Conservation (phyloP, 768 basidiomycete species). For the Pleurotus djamor region DNA sequence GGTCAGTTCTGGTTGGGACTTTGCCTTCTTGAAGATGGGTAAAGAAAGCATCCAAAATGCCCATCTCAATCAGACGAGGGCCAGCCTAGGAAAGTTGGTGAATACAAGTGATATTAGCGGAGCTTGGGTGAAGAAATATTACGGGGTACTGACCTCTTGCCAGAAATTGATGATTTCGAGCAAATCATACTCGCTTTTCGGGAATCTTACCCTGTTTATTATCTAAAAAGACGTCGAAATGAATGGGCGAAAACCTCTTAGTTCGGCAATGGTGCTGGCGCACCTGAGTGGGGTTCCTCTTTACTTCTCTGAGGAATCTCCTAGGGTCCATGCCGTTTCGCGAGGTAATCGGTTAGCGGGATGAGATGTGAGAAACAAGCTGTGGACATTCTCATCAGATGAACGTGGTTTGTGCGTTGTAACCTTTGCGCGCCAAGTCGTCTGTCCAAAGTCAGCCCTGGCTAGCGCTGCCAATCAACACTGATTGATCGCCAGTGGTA, state of each 20-base stretch:
- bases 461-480: too few species aligned
- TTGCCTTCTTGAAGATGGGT: slow-evolving; percentile 20
- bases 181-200: not conserved
- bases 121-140: too few species aligned
- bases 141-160: not conserved
- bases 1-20: slow-evolving; percentile 13
- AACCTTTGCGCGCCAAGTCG: too few species aligned
- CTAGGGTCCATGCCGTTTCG: not conserved
- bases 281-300: not conserved
- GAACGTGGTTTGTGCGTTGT: too few species aligned
- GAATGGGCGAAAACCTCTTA: not conserved
- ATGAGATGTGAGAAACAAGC: too few species aligned
- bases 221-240: not conserved
- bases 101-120: not conserved
- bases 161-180: not conserved
- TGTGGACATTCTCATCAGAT: too few species aligned
- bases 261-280: too few species aligned
- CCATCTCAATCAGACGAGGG: slow-evolving; percentile 14
- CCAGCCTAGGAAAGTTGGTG: not conserved
- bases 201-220: not conserved
- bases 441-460: too few species aligned
- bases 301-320: not conserved
- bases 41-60: slow-evolving; percentile 25
- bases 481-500: too few species aligned
- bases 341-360: too few species aligned